Evolutionary conservation across 129 eudicot genomes (phyloP).

Genomic region (Tanacetum coccineum): DNA sequence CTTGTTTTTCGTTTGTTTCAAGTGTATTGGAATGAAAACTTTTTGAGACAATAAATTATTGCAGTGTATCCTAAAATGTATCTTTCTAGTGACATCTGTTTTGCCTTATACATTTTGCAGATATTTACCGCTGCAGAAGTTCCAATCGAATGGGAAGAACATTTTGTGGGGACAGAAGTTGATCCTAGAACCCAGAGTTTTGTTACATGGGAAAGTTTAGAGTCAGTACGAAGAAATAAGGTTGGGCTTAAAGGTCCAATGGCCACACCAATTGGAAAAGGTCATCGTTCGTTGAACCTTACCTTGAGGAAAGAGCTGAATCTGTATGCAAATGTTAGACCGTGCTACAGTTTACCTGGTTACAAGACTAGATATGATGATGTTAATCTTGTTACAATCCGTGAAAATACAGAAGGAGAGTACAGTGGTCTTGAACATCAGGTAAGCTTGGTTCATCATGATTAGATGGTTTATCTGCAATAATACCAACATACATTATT

Average conservation of each 20-base stretch:
- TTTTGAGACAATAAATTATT: too few species aligned
- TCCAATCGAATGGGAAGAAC: slow-evolving; percentile 99
- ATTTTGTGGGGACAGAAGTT: slow-evolving; percentile 76
- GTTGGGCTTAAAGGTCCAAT: slow-evolving; percentile 96
- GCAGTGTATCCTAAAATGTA: neutral
- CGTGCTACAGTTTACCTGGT: slow-evolving; percentile 96
- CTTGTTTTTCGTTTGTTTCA: too few species aligned
- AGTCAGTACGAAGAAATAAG: slow-evolving; percentile 77
- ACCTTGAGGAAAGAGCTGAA: slow-evolving; percentile 92
- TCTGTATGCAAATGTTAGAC: slow-evolving; percentile 96
- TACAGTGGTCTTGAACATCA: slow-evolving; percentile 99
- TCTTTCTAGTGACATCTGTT: slow-evolving; percentile 1
- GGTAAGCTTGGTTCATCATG: slow-evolving; percentile 24
- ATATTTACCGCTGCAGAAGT: slow-evolving; percentile 75
- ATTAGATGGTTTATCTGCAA: too few species aligned
- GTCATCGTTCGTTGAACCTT: slow-evolving; percentile 96
- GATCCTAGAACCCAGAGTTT: slow-evolving; percentile 98
- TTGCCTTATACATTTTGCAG: slow-evolving; percentile 32
- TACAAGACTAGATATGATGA: slow-evolving; percentile 95
- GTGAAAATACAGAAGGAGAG: slow-evolving; percentile 98
- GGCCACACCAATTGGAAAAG: slow-evolving; percentile 99
- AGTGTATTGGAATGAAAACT: too few species aligned
- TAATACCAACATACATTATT: too few species aligned
- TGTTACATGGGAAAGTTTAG: slow-evolving; percentile 96
- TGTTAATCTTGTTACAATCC: slow-evolving; percentile 85